Evolutionary conservation across 2,329 filamentous ascomycete species (phyloP), one percentile per base, ranked within the genome.

Genomic region (Claviceps cyperi): DNA sequence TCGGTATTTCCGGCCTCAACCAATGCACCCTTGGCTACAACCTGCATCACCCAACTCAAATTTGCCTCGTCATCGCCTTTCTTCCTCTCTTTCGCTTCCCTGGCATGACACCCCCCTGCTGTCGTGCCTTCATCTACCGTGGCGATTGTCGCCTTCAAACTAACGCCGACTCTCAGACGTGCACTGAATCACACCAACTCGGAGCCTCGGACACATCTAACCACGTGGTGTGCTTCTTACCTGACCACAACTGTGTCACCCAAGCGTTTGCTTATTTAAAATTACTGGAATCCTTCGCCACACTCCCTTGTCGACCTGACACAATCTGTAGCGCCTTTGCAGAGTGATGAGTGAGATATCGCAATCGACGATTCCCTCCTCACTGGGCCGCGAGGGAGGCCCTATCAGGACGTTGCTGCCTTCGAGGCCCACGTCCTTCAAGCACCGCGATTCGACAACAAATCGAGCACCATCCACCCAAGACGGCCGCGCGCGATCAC

Each of bases 351-450:
- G 59, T 56, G 59, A 66, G 53, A 51, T 58, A 37, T 56, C 57
- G 15, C 59, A 58, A 40, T 43, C 58, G 37, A 53, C 56, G 53
- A 55, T 56, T 54, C 50, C 58, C 47, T 41, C 58, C 47, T 41
- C 53, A 35, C 54, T 57, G 50, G 59, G 59, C 56, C 58, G 62
- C 43, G 64, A 67, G 44, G 37, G 57, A 40, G 55, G 55, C 47
- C 55, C 64, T 32, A 59, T 53, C 47, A 60, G 66, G 52, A 69
- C 66, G 39, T 66, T 66, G 9, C 57, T 69, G 38, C 66, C 66
- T 28, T 66, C 66, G 43, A 59, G 66, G 36, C 66, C 66, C 36
- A 62, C 66, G 58, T 60, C 64, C 8, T 58, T 62, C 22, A 67
- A 60, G 53, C 53, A 56, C 24, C 57, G 56, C 47, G 62, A 64